Evolutionary conservation across 1,139 yeast genomes (phyloP).

Genomic region (Blastobotrys capitulatus): DNA sequence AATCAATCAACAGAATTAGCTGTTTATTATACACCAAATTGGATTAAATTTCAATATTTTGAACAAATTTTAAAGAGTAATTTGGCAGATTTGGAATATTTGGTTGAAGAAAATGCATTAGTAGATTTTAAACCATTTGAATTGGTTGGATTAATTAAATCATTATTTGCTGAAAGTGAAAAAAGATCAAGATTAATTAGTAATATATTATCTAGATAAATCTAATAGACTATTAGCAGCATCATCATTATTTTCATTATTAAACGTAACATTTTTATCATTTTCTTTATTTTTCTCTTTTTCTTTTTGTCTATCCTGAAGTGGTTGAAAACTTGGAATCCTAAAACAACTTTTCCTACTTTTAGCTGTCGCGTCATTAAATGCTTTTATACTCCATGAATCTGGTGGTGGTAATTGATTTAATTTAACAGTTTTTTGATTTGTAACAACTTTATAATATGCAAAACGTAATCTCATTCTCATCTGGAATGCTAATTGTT

Average conservation of each 20-base stretch:
- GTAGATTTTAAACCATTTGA: constrained; percentile 68
- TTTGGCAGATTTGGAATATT: constrained; percentile 61
- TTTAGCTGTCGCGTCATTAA: constrained; percentile 10
- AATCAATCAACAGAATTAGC: constrained; percentile 19
- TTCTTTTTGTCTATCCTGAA: neutral
- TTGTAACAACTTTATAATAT: constrained; percentile 61
- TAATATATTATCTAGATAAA: constrained; percentile 40
- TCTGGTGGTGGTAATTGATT: constrained; percentile 25
- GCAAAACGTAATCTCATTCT: constrained; percentile 73
- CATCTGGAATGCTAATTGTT: constrained; percentile 50
- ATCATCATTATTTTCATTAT: neutral
- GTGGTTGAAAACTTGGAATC: constrained; percentile 8
- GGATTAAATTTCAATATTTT: constrained; percentile 37
- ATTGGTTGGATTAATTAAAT: constrained; percentile 50
- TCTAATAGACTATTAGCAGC: neutral
- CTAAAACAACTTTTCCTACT: constrained; percentile 5
- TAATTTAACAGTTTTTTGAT: constrained; percentile 42
- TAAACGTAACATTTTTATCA: neutral
- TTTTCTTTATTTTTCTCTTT: neutral
- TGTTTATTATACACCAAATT: constrained; percentile 33
- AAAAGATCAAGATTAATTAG: constrained; percentile 54
- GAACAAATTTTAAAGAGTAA: constrained; percentile 35
- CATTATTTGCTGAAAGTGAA: constrained; percentile 69
- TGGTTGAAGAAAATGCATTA: constrained; percentile 68
- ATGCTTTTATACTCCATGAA: constrained; percentile 14